These are phyloP conservation scores for Boletus barrowsii DNA, from an alignment of 768 basidiomycete species.

Conservation along the genomic window DNA sequence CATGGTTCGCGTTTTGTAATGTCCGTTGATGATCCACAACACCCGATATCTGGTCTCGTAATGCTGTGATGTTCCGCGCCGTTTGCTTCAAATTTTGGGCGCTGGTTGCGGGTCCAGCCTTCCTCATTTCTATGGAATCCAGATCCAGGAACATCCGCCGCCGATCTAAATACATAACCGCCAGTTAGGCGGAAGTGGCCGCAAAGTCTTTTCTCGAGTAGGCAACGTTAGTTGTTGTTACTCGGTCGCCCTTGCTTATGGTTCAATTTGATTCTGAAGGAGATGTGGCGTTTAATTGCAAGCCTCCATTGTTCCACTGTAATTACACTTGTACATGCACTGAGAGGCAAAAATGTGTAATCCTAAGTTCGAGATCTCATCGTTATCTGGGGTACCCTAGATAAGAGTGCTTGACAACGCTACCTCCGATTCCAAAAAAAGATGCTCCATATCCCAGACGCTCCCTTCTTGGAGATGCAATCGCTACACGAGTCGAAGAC, in stretches of 20 bases:
- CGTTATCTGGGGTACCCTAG: background rate
- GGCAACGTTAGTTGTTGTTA: background rate
- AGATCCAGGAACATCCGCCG: slow-evolving; percentile 1
- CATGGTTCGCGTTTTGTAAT: slow-evolving; percentile 20
- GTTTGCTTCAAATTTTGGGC: background rate
- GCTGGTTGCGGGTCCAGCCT: background rate
- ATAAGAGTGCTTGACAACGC: slow-evolving; percentile 6
- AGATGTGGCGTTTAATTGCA: slow-evolving; percentile 25
- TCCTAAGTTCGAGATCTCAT: background rate
- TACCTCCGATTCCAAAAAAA: slow-evolving; percentile 1
- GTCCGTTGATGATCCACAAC: slow-evolving; percentile 25
- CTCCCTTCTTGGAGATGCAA: slow-evolving; percentile 54
- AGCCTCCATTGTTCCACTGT: background rate
- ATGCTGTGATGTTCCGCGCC: slow-evolving; percentile 3
- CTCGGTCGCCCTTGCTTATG: background rate
- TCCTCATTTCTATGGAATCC: slow-evolving; percentile 1
- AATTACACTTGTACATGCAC: background rate
- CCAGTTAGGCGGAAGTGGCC: background rate
- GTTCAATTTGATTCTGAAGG: slow-evolving; percentile 16
- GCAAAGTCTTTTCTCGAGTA: background rate
- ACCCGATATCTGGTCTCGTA: slow-evolving; percentile 14
- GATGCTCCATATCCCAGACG: slow-evolving; percentile 45
- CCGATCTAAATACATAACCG: slow-evolving; percentile 1
- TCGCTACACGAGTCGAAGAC: slow-evolving; percentile 34
- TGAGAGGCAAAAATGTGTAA: background rate